A percentile compares a stretch with the other conserved stretches of the same genome.
Conservation (phyloP, 2,329 filamentous ascomycete species). For the Tympanopsis confertula region DNA sequence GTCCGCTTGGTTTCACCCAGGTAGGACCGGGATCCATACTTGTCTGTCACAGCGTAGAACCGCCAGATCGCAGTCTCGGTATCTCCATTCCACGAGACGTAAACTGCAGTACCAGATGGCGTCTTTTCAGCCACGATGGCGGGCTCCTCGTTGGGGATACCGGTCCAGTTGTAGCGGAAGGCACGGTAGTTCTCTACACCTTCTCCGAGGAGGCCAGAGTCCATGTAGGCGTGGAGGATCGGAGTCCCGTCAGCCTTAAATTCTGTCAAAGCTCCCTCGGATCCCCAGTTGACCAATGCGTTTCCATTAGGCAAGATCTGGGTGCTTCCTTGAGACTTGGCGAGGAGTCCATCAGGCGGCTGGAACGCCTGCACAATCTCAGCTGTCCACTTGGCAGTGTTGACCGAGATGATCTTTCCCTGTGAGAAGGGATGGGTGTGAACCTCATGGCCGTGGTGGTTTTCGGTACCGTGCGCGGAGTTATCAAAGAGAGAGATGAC, state of each 20-base stretch:
- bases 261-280: slow-evolving; percentile 32
- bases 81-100: slow-evolving; percentile 32
- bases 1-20: slow-evolving; percentile 7
- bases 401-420: slow-evolving; percentile 31
- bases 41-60: slow-evolving; percentile 11
- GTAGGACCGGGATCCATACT: slow-evolving; percentile 5
- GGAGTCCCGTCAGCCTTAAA: slow-evolving; percentile 32
- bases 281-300: slow-evolving; percentile 44
- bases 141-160: slow-evolving; percentile 27
- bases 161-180: slow-evolving; percentile 40
- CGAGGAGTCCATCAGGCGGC: slow-evolving; percentile 33
- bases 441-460: slow-evolving; percentile 14
- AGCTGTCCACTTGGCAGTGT: slow-evolving; percentile 28
- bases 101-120: slow-evolving; percentile 12
- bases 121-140: slow-evolving; percentile 12
- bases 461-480: slow-evolving; percentile 32
- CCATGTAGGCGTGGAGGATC: slow-evolving; percentile 39
- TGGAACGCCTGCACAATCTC: slow-evolving; percentile 31
- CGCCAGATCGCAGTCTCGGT: slow-evolving; percentile 21
- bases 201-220: slow-evolving; percentile 18
- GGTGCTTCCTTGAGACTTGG: slow-evolving; percentile 37
- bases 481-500: slow-evolving; percentile 42
- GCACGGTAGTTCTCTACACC: slow-evolving; percentile 40
- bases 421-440: slow-evolving; percentile 20
- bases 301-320: slow-evolving; percentile 41